Percentiles rank a stretch among this genome's conserved stretches.
Evolutionary conservation across 495 filamentous ascomycete genomes (phyloP).

Genomic region (Hypoxylon intermedium): DNA sequence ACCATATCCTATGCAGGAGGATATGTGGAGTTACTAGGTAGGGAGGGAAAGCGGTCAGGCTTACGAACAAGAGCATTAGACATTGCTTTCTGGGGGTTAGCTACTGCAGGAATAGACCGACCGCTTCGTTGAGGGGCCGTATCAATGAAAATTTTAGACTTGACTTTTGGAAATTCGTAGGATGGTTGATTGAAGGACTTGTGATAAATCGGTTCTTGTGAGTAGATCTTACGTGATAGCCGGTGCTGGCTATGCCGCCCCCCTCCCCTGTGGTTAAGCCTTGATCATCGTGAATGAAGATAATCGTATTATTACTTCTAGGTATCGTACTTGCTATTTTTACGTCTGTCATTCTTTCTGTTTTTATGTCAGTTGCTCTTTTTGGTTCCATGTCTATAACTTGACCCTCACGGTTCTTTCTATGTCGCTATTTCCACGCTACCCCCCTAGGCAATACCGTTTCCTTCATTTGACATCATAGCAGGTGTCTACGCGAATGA

Average conservation of each 20-base stretch:
- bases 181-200: not conserved
- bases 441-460: too few relatives aligned
- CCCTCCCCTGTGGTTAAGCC: not conserved
- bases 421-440: too few relatives aligned
- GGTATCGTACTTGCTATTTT: too few relatives aligned
- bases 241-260: too few relatives aligned
- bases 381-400: too few relatives aligned
- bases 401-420: too few relatives aligned
- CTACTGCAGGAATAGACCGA: constrained; percentile 1
- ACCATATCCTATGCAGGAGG: constrained; percentile 12
- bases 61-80: constrained; percentile 8
- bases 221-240: constrained; percentile 6
- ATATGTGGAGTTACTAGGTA: constrained; percentile 30
- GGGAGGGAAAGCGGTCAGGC: constrained; percentile 31
- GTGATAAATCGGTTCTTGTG: constrained; percentile 18
- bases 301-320: constrained; percentile 6
- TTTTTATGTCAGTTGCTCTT: too few relatives aligned
- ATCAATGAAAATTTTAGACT: constrained; percentile 11
- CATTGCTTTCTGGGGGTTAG: constrained; percentile 17
- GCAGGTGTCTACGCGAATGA: too few relatives aligned
- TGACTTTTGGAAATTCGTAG: too few relatives aligned
- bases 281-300: constrained; percentile 1
- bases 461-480: too few relatives aligned
- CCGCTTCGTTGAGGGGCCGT: constrained; percentile 4
- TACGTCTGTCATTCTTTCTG: too few relatives aligned